A percentile compares a stretch with the other conserved stretches of the same genome.
Conservation (phyloP, 768 basidiomycete species). For the Rhodotorula sphaerocarpa region DNA sequence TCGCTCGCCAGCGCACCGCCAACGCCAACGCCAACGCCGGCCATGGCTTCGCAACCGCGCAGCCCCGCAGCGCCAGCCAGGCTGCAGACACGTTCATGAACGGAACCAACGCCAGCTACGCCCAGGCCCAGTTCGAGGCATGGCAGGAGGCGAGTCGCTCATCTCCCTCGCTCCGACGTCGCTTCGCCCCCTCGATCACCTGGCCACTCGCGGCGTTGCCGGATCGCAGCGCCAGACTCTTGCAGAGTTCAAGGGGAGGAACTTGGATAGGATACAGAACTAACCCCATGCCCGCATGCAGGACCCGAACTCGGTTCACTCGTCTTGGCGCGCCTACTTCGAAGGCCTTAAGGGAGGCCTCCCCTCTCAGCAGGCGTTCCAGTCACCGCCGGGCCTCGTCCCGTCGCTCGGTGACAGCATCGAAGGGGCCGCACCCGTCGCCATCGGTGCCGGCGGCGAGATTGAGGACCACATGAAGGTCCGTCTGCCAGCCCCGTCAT, state of each 20-base stretch:
- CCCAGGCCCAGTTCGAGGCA: constrained; percentile 17
- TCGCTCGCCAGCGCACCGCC: background rate
- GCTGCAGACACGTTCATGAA: constrained; percentile 3
- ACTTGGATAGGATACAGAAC: background rate
- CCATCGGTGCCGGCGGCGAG: constrained; percentile 63
- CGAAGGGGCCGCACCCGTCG: constrained; percentile 47
- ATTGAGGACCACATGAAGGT: constrained; percentile 93
- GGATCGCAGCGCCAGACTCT: too few species aligned
- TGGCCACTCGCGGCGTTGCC: background rate
- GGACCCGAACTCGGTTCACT: constrained; percentile 79
- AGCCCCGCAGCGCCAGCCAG: background rate
- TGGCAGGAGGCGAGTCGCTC: background rate
- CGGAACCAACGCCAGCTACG: constrained; percentile 17
- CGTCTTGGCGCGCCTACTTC: constrained; percentile 92
- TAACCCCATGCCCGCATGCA: background rate
- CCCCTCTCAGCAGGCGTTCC: constrained; percentile 64
- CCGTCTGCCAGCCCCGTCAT: too few species aligned
- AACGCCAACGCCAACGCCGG: background rate
- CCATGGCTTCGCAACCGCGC: constrained; percentile 1
- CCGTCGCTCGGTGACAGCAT: constrained; percentile 43
- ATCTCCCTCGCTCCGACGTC: too few species aligned
- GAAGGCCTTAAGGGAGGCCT: constrained; percentile 83
- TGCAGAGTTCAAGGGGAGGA: too few species aligned
- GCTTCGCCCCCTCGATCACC: too few species aligned
- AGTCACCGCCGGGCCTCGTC: constrained; percentile 57